Percentiles rank a stretch among this genome's conserved stretches.
phyloP scores from a whole-genome alignment of 129 eudicot species.

The Gnaphalium uliginosum region DNA sequence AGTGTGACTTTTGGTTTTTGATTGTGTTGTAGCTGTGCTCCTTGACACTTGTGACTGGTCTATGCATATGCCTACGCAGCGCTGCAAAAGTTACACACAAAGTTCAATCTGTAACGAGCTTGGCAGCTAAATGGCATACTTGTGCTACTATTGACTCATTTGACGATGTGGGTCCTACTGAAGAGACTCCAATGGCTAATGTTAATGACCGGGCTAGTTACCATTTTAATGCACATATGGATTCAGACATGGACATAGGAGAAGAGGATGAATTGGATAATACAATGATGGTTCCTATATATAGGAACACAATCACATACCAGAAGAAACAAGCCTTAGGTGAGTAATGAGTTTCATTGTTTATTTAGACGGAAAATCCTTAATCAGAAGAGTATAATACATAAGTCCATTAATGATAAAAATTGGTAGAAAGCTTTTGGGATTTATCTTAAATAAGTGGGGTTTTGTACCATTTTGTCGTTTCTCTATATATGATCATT shows the following conservation, averaged over 20 bases:
- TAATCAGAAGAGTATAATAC: too few species aligned
- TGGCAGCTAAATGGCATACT: constrained; percentile 93
- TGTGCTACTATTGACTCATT: constrained; percentile 72
- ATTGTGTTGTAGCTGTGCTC: constrained; percentile 68
- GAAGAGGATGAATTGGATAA: constrained; percentile 81
- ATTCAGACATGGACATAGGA: constrained; percentile 68
- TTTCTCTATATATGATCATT: too few species aligned
- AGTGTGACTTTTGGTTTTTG: neutral
- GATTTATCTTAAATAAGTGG: neutral
- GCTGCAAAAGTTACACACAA: constrained; percentile 94
- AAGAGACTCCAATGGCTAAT: constrained; percentile 38
- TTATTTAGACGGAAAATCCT: neutral
- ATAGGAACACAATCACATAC: constrained; percentile 63
- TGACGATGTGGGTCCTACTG: constrained; percentile 46
- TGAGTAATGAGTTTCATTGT: constrained; percentile 49
- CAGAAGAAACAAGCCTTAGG: constrained; percentile 94
- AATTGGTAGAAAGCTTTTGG: neutral
- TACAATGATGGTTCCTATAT: constrained; percentile 64
- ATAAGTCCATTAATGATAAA: too few species aligned
- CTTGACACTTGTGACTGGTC: constrained; percentile 67
- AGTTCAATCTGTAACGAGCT: constrained; percentile 79
- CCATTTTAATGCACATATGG: constrained; percentile 33
- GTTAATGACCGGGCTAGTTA: constrained; percentile 14
- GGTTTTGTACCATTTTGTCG: neutral
- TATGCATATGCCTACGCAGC: constrained; percentile 73